phyloP scores from a whole-genome alignment of 805 yeast genomes.

The Cyberlindnera euphorbiiphila region DNA sequence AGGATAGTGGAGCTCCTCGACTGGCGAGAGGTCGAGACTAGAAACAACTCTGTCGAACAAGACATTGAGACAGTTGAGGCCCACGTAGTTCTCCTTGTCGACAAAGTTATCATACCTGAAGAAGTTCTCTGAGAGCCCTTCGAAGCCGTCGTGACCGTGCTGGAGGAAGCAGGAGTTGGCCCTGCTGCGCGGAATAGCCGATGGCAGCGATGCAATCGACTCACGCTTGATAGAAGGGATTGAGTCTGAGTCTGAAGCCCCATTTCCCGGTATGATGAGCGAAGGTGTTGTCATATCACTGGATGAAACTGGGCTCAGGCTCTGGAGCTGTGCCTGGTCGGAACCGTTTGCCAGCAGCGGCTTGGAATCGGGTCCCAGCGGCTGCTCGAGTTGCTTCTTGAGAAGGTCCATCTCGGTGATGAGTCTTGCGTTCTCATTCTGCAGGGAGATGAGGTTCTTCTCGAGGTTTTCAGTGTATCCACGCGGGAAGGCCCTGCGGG shows the following conservation, averaged over 20 bases:
- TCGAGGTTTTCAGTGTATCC: conserved; percentile 79
- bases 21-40: conserved; percentile 17
- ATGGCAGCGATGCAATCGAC: conserved; percentile 4
- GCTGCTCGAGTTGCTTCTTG: conserved; percentile 12
- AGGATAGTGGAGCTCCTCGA: conserved; percentile 31
- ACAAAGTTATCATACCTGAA: conserved; percentile 25
- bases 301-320: conserved; percentile 3
- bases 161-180: neutral
- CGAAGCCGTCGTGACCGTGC: conserved; percentile 1
- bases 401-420: conserved; percentile 32
- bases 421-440: conserved; percentile 46
- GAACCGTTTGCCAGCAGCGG: conserved; percentile 7
- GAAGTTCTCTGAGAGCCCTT: conserved; percentile 19
- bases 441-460: conserved; percentile 54
- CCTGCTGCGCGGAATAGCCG: too few relatives aligned
- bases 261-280: neutral
- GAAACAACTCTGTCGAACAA: conserved; percentile 19
- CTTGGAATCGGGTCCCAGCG: neutral
- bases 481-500: conserved; percentile 75
- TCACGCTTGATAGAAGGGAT: conserved; percentile 8
- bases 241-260: neutral
- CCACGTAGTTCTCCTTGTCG: conserved; percentile 24
- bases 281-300: conserved; percentile 1
- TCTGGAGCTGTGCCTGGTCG: conserved; percentile 1
- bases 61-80: conserved; percentile 24